Evolutionary conservation across 2,329 filamentous ascomycete genomes (phyloP), one percentile per base, ranked within the genome.

Genomic region (Stachybotrys chlorohalonatus): DNA sequence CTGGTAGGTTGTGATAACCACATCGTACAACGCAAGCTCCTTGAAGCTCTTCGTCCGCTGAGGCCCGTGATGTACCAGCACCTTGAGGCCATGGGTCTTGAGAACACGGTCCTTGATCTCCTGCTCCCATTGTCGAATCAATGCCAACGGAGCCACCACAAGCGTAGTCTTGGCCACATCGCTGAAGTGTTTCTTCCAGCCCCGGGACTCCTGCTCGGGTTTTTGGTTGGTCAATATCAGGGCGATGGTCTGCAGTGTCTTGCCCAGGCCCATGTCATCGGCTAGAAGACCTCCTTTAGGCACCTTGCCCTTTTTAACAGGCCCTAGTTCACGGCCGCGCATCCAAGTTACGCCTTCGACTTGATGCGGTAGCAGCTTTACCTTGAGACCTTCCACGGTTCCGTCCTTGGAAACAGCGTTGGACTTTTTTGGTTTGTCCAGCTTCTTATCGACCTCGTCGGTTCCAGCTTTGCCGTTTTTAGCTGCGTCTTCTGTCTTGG

Each of bases 1-100:
- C 63, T 96, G 91, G 66, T 96, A 99, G 0, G 94, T 99, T 1
- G 95, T 99, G 62, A 99, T 90, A 39, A 99, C 93, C 24, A 99
- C 90, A 68, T 99, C 93, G 67, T 94, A 96, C 59, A 83, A 80
- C 58, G 87, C 87, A 47, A 99, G 76, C 51, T 93, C 87, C 50
- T 85, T 81, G 57, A 82, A 83, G 2, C 83, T 80, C 68, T 96
- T 96, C 1, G 90, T 90, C 11, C 94, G 84, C 58, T 86, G 85
- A 1, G 91, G 84, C 0, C 94, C 94, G 66, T 99, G 94, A 64
- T 99, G 95, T 2, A 99, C 87, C 57, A 87, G 86, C 5, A 97
- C 91, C 59, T 85, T 86, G 52, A 97, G 76, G 17, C 78, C 79
- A 60, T 92, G 88, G 3, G 81, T 80, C 42, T 77, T 75, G 49